Evolutionary conservation across 352 stramenopile species (phyloP), one percentile per base, ranked within the genome.

Genomic region (Globisporangium iwayamae): DNA sequence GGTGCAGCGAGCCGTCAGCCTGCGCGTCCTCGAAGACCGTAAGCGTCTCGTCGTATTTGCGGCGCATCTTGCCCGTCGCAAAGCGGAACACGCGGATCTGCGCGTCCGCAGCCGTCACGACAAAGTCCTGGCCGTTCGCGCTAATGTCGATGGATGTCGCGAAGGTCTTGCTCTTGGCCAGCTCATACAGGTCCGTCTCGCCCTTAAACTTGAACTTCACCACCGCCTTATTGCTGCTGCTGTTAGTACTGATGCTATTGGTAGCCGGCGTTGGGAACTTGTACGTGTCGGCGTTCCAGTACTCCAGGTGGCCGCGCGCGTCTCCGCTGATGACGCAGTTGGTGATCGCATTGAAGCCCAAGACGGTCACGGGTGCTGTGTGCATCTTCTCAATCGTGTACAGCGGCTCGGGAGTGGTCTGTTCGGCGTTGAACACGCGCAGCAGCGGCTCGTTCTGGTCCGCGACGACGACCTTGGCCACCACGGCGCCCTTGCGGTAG

Each of bases 101-200:
- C 55, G 81, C 46, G 79, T 99, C 91, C 74, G 93, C 80, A 4
- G 78, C 82, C 7, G 79, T 88, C n/a, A 97, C 74, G 13, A 94
- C 89, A 64, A 98, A 97, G 62, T 67, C 79, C 30, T 83, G 64
- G 10, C 92, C 95, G 34, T 86, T 71, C 0, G 55, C 56, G 41
- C 72, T 82, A 1, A 97, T 74, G 56, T 89, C 83, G 50, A 98
- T 87, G 4, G 80, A 81, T 46, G 79, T 93, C 16, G 89, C 78
- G 47, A 80, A 70, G 18, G 91, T 94, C 85, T 98, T 90, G 66
- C 67, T 70, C 78, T 99, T 99, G 32, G 94, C 89, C 38, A 99
- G 74, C 39, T 93, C 86, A 68, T 98, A 99, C 13, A 99, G 71
- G 72, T 99, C 95, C 7, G 97, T 99, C 45, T 98, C 89, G 22